Conservation (phyloP, 495 filamentous ascomycete genomes). For the Hypoxylon fuscum region DNA sequence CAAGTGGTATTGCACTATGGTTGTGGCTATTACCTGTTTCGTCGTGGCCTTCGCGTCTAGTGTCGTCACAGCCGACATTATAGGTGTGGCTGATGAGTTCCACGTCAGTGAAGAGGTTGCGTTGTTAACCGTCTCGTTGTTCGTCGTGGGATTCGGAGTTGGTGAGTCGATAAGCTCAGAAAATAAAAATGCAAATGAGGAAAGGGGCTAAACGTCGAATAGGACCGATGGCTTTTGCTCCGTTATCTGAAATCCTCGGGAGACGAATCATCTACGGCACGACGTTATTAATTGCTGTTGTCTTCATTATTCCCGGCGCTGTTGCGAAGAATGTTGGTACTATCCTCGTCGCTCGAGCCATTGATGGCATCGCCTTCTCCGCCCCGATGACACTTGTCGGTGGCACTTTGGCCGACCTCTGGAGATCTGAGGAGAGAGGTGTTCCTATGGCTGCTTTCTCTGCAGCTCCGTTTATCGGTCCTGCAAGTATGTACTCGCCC, state of each 20-base stretch:
- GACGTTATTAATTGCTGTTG: slow-evolving; percentile 70
- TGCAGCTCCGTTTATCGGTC: slow-evolving; percentile 80
- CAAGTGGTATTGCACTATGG: slow-evolving; percentile 76
- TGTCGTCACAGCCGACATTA: slow-evolving; percentile 74
- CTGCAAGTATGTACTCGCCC: slow-evolving; percentile 60
- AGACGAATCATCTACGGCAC: slow-evolving; percentile 71
- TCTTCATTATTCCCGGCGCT: slow-evolving; percentile 82
- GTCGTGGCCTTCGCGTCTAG: slow-evolving; percentile 70
- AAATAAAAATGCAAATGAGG: not conserved
- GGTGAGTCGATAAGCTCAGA: slow-evolving; percentile 55
- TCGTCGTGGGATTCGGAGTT: slow-evolving; percentile 82
- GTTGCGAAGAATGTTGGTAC: slow-evolving; percentile 78
- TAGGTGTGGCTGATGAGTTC: slow-evolving; percentile 67
- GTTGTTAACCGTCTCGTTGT: slow-evolving; percentile 72
- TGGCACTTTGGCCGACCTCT: slow-evolving; percentile 81
- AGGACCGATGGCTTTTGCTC: slow-evolving; percentile 81
- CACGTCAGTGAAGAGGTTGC: slow-evolving; percentile 71
- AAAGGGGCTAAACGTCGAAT: slow-evolving; percentile 43
- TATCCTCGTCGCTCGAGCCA: slow-evolving; percentile 73
- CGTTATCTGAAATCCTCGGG: slow-evolving; percentile 76
- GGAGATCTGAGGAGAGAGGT: slow-evolving; percentile 82
- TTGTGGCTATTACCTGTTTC: slow-evolving; percentile 70
- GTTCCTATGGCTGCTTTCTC: slow-evolving; percentile 88
- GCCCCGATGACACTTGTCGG: slow-evolving; percentile 87
- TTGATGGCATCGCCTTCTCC: slow-evolving; percentile 84